Conservation (phyloP, 352 stramenopile genomes). For the Phytopythium montanum region DNA sequence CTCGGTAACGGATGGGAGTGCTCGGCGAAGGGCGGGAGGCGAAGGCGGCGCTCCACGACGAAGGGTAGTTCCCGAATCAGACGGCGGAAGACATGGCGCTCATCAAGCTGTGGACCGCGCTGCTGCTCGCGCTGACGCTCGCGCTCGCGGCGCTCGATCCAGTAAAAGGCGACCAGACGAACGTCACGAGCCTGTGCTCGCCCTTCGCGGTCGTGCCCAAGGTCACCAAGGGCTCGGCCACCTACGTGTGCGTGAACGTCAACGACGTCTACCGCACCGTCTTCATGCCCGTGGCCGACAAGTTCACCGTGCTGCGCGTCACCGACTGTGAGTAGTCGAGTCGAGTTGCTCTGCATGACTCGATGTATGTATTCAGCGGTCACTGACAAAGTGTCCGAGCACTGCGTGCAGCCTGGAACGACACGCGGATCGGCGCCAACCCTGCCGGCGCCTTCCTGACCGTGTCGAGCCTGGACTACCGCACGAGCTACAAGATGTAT, state of each 20-base stretch:
- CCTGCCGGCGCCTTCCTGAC: conserved; percentile 49
- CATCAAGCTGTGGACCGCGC: background rate
- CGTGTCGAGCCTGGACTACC: conserved; percentile 61
- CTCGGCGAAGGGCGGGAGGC: background rate
- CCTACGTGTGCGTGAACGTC: conserved; percentile 77
- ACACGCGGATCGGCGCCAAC: conserved; percentile 52
- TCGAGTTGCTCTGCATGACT: background rate
- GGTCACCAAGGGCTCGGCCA: conserved; percentile 54
- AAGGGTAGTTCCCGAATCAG: background rate
- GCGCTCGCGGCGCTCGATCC: background rate
- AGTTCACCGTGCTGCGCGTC: conserved; percentile 75
- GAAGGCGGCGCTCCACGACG: background rate
- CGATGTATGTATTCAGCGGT: background rate
- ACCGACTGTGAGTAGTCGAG: conserved; percentile 73
- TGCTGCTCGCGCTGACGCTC: background rate
- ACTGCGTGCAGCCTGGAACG: conserved; percentile 55
- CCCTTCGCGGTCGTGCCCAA: conserved; percentile 38
- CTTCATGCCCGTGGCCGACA: conserved; percentile 70
- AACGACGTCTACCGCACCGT: conserved; percentile 71
- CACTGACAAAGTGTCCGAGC: background rate
- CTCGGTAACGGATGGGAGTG: background rate
- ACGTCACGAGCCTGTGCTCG: conserved; percentile 63
- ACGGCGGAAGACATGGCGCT: background rate
- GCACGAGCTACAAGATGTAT: conserved; percentile 76
- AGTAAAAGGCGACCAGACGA: conserved; percentile 29